Conservation (phyloP, 768 basidiomycete species). For the Gymnopilus dilepis region DNA sequence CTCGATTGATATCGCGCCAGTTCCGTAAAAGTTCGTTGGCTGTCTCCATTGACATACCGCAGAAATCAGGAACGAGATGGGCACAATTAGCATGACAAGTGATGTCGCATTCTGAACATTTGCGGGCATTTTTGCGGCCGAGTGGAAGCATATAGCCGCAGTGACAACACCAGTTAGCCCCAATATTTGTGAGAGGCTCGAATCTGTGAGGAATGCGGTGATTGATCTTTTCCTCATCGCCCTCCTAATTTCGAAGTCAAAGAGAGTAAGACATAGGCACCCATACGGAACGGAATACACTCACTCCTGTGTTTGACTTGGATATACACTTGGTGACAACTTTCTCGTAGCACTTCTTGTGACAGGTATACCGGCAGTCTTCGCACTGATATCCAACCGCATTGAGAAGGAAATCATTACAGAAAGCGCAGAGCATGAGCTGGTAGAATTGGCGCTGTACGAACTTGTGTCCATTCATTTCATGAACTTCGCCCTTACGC, state of each 20-base stretch:
- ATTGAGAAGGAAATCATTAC: conserved; percentile 96
- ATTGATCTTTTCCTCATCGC: conserved; percentile 98
- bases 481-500: conserved; percentile 97
- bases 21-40: conserved; percentile 92
- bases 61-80: conserved; percentile 98
- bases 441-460: conserved; percentile 98
- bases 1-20: conserved; percentile 88
- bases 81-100: conserved; percentile 98
- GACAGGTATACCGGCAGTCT: conserved; percentile 98
- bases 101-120: conserved; percentile 94
- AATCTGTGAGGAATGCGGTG: conserved; percentile 99
- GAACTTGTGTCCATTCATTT: conserved; percentile 99
- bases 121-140: conserved; percentile 94
- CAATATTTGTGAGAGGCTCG: conserved; percentile 94
- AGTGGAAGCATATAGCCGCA: conserved; percentile 98
- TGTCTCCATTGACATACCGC: conserved; percentile 99
- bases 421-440: conserved; percentile 97
- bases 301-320: conserved; percentile 91
- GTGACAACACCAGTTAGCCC: conserved; percentile 99
- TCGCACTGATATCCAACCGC: conserved; percentile 99
- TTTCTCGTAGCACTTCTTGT: conserved; percentile 99
- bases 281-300: conserved; percentile 38
- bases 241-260: conserved; percentile 60
- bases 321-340: conserved; percentile 99
- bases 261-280: conserved; percentile 4